A percentile compares a stretch with the other conserved stretches of the same genome.
Conservation (phyloP, 805 yeast genomes). For the Spathaspora arborariae region DNA sequence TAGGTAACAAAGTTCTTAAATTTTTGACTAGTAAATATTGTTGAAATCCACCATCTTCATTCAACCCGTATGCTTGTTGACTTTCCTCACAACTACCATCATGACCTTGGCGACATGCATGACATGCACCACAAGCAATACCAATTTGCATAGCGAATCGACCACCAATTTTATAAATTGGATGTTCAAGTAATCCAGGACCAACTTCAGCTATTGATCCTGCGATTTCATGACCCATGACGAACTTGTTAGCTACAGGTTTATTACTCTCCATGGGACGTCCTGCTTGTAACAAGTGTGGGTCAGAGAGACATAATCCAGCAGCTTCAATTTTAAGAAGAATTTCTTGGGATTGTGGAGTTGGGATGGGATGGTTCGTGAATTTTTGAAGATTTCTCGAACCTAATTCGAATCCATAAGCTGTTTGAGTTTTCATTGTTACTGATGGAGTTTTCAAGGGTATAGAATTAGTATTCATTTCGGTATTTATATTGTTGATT, state of each 20-base stretch:
- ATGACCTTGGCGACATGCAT: constrained; percentile 29
- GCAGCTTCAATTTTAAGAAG: constrained; percentile 40
- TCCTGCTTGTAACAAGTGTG: constrained; percentile 27
- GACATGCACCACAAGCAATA: constrained; percentile 33
- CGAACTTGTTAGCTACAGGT: constrained; percentile 22
- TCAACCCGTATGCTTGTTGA: constrained; percentile 30
- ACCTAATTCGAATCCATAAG: too few species aligned
- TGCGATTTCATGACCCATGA: constrained; percentile 46
- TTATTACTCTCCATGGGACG: constrained; percentile 12
- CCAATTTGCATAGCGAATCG: constrained; percentile 28
- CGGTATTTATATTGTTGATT: too few species aligned
- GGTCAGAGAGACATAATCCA: constrained; percentile 43
- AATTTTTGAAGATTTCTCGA: constrained; percentile 23
- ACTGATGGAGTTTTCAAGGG: too few species aligned
- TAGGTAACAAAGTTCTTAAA: constrained; percentile 31
- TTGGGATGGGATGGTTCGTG: constrained; percentile 25
- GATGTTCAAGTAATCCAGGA: constrained; percentile 16
- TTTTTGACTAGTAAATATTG: constrained; percentile 35
- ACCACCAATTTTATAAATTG: constrained; percentile 24
- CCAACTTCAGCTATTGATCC: constrained; percentile 35
- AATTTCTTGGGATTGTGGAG: constrained; percentile 26
- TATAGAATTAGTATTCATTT: too few species aligned
- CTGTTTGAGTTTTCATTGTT: too few species aligned
- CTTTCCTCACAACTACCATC: constrained; percentile 28
- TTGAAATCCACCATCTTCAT: constrained; percentile 40